Base-by-base conservation (phyloP, 306 rosid genomes). In the Cicer yamashitae region DNA sequence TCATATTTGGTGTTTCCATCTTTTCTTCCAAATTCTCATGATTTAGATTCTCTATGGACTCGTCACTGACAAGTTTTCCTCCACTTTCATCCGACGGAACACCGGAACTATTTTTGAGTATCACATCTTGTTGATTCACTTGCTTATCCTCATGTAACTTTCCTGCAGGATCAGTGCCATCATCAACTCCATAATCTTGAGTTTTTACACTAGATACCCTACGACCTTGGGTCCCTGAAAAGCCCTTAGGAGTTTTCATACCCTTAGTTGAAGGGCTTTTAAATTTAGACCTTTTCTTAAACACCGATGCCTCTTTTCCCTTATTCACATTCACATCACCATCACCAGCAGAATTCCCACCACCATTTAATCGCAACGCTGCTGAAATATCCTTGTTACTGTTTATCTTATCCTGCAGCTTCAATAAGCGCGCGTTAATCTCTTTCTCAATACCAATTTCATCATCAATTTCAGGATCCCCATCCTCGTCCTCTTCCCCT, bases 391-490 rank as follows among this genome's bases (percentile, higher is more conserved):
- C 88, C 78, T 66, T 79, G 40, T 57, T 44, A 8, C 87, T 81
- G 56, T 75, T 82, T 67, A 86, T 75, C 79, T 53, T 82, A 82
- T 74, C 83, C 82, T 84, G 85, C 82, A 92, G 77, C 71, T 79
- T 87, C 50, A 62, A 46, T 81, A 90, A 81, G 37, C 87, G 74
- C 10, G 83, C 86, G 66, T 76, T 85, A 14, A 90, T 82, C 85
- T 86, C 98, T 75, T 81, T 92, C 73, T 86, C 91, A 57, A 90
- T 87, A 41, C 78, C 91, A 75, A 68, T 66, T 50, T 81, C 84
- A 51, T 71, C 82, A 7, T 60, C 87, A 44, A 18, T 46, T 44
- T 84, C 88, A 41, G 30, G n/a, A 56, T 64, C 82, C 30, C 10
- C 88, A 5, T 45, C 50, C 48, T 77, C 74, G 82, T 75, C 81